Percentiles rank a stretch among this genome's conserved stretches.
These are phyloP conservation scores for Cicer yamashitae DNA, from an alignment of 306 rosid genomes.

Conservation along the genomic window DNA sequence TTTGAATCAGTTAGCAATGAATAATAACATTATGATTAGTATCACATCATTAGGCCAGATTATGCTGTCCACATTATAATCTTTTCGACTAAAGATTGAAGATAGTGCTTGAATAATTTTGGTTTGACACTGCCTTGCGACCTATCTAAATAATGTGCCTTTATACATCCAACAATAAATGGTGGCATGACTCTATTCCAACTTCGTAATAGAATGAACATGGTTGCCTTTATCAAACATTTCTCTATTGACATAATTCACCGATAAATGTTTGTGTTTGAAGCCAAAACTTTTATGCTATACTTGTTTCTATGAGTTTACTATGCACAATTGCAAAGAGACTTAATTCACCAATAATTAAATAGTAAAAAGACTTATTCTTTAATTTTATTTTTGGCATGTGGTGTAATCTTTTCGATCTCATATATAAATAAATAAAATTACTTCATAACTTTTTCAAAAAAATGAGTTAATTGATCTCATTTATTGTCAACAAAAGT, in stretches of 20 bases:
- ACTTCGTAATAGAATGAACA: neutral
- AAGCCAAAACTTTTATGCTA: no score
- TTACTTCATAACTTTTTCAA: no score
- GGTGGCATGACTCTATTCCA: conserved; percentile 40
- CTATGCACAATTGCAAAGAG: no score
- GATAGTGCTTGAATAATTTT: conserved; percentile 23
- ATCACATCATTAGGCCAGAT: neutral
- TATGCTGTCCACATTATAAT: conserved; percentile 7
- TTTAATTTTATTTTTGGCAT: no score
- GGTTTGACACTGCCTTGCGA: neutral
- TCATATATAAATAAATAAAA: no score
- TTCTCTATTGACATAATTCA: neutral
- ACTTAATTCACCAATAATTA: no score
- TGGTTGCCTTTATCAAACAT: neutral
- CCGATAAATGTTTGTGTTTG: neutral
- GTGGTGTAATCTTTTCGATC: no score
- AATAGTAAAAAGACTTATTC: no score
- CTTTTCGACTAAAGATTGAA: conserved; percentile 16
- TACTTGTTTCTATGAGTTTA: no score
- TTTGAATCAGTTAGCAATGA: neutral
- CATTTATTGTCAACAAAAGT: no score
- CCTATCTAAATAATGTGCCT: neutral
- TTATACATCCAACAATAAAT: conserved; percentile 45
- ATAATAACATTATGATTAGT: neutral
- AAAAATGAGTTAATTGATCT: no score